Evolutionary conservation across 768 basidiomycete genomes (phyloP), one percentile per base, ranked within the genome.

Genomic region (Mycena venus): DNA sequence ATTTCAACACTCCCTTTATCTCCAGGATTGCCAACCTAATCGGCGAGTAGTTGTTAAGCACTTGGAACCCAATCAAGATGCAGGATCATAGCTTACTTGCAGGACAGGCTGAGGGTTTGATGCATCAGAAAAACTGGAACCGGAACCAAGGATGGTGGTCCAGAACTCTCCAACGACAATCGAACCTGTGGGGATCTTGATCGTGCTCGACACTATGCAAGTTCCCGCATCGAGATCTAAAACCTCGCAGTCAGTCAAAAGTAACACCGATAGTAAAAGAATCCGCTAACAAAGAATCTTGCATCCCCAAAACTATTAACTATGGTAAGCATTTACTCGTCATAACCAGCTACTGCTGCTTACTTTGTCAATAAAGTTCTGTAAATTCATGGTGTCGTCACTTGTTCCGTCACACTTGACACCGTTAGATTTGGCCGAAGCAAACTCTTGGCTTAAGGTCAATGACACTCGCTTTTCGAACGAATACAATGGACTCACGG

Each of bases 401-500:
- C 87, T 88, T 60, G 75, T 77, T 27, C 90, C 90, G 74, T 91
- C 88, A 60, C 90, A 90, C 66, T 79, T 83, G 23, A 88, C 90
- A 49, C 88, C 90, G 72, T 87, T 76, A 53, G 83, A 83, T 75
- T 86, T 88, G 47, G 89, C 88, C 77, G 87, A 89, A 32, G 88
- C 84, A 75, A 91, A 84, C 68, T 90, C 86, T n/a, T 51, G 49
- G 23, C 49, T 51, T 51, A n/a, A 51, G 9, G 23, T 51, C 49
- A 51, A 27, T 12, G 23, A 25, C 49, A 51, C n/a, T 23, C 23
- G 49, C 42, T 51, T 38, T 51, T 51, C 49, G 23, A 51, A 25
- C 23, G 23, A 51, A 25, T 51, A 11, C 49, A 25, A 25, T 51
- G 23, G 8, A 51, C 49, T 51, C 49, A 51, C 49, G 23, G 75